phyloP scores from a whole-genome alignment of 345 rosid species.

The Carallia pectinifolia region DNA sequence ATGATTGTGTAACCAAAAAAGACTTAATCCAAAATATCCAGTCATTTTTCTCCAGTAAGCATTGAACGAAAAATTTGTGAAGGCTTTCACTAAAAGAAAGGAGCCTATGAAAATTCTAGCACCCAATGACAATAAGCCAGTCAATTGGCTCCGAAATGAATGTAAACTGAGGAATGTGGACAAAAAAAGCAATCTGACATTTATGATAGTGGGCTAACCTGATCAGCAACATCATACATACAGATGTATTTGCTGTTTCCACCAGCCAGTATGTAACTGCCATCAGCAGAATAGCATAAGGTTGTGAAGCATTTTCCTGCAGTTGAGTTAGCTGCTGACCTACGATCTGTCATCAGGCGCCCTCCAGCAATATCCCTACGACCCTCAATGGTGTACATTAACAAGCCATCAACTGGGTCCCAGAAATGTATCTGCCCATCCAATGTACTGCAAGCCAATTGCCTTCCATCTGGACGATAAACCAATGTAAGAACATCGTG shows the following conservation, averaged over 20 bases:
- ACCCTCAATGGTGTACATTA: slow-evolving; percentile 95
- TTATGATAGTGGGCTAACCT: slow-evolving; percentile 45
- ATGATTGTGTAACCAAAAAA: not conserved
- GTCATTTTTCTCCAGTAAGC: not conserved
- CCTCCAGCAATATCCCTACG: slow-evolving; percentile 98
- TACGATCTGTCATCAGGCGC: slow-evolving; percentile 81
- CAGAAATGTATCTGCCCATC: slow-evolving; percentile 97
- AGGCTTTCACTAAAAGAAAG: not conserved
- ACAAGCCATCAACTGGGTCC: slow-evolving; percentile 82
- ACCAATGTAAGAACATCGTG: slow-evolving; percentile 88
- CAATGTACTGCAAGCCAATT: slow-evolving; percentile 82
- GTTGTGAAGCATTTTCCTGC: slow-evolving; percentile 92
- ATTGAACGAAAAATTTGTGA: not conserved
- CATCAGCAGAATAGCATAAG: slow-evolving; percentile 92
- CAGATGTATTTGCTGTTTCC: slow-evolving; percentile 96
- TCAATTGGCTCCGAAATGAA: not conserved
- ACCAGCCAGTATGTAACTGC: slow-evolving; percentile 88
- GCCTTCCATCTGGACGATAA: slow-evolving; percentile 95
- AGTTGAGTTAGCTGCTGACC: slow-evolving; percentile 92
- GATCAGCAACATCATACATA: slow-evolving; percentile 94
- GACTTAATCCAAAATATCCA: not conserved
- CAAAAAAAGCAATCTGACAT: too few relatives aligned
- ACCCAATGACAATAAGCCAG: not conserved
- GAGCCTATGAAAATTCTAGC: not conserved
- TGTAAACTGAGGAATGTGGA: not conserved